A percentile compares a stretch with the other conserved stretches of the same genome.
Evolutionary conservation across 2,329 filamentous ascomycete species (phyloP).

Genomic region (Alternaria sp.): DNA sequence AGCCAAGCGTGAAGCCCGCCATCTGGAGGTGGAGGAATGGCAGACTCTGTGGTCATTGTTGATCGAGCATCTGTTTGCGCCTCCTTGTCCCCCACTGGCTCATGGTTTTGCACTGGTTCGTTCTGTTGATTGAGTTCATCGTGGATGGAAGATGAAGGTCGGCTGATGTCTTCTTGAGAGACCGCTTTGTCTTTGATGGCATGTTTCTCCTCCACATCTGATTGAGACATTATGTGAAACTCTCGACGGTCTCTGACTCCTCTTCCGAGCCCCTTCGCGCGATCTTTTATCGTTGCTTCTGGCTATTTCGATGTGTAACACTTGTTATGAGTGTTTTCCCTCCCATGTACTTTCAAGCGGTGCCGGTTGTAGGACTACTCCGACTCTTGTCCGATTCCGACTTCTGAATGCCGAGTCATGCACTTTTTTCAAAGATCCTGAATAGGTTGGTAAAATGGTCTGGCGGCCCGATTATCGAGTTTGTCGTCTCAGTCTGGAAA

Average conservation of each 20-base stretch:
- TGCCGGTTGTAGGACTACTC: background rate
- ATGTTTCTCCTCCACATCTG: conserved; percentile 28
- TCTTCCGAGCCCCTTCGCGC: background rate
- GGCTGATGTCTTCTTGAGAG: conserved; percentile 27
- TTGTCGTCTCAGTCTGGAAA: background rate
- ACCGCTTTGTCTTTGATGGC: conserved; percentile 15
- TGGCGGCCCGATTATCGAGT: background rate
- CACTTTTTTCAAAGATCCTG: background rate
- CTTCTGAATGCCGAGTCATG: background rate
- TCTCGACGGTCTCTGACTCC: background rate
- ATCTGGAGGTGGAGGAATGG: conserved; percentile 46
- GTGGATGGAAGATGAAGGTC: conserved; percentile 18
- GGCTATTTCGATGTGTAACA: background rate
- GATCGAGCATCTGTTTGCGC: conserved; percentile 29
- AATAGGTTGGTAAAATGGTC: background rate
- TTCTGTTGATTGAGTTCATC: background rate
- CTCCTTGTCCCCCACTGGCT: conserved; percentile 22
- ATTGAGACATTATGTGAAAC: conserved; percentile 21
- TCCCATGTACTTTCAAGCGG: background rate
- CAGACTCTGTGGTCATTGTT: conserved; percentile 32
- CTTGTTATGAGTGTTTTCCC: background rate
- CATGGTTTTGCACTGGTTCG: conserved; percentile 9
- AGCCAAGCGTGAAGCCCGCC: conserved; percentile 51
- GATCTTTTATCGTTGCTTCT: background rate
- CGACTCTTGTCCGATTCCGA: conserved; percentile 1